Percentiles rank a stretch among this genome's conserved stretches.
Conservation (phyloP, 75 land plant genomes). For the Picea sitchensis region DNA sequence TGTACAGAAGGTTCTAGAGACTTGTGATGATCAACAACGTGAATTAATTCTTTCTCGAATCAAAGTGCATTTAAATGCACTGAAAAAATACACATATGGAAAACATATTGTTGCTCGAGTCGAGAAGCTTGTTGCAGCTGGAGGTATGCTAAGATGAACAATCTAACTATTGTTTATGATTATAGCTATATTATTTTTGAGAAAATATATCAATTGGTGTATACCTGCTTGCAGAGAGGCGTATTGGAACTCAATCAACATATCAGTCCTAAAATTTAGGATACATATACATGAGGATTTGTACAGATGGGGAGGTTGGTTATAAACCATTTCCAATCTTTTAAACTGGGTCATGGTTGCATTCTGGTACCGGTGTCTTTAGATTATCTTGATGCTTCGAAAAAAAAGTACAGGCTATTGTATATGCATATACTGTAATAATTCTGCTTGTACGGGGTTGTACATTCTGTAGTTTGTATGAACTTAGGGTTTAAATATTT, state of each 20-base stretch:
- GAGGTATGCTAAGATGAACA: constrained; percentile 27
- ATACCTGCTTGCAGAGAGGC: constrained; percentile 12
- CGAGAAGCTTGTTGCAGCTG: constrained; percentile 64
- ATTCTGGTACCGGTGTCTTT: constrained; percentile 8
- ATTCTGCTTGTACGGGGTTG: constrained; percentile 18
- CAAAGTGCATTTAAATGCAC: constrained; percentile 50
- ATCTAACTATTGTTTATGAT: neutral
- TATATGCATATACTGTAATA: constrained; percentile 16
- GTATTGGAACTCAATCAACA: constrained; percentile 12
- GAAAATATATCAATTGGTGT: neutral
- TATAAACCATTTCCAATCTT: constrained; percentile 13
- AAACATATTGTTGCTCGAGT: constrained; percentile 70
- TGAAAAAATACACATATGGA: constrained; percentile 64
- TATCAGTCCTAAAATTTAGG: constrained; percentile 2
- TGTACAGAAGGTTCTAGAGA: constrained; percentile 64
- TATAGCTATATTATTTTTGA: neutral
- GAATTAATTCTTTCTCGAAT: constrained; percentile 52
- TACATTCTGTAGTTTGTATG: constrained; percentile 33
- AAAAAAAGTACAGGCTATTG: constrained; percentile 14
- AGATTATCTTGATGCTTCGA: constrained; percentile 5
- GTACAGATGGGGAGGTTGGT: constrained; percentile 33
- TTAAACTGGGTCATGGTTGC: constrained; percentile 16
- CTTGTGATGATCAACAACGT: constrained; percentile 57
- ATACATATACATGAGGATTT: constrained; percentile 11
- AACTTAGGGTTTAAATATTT: constrained; percentile 1